A percentile compares a stretch with the other conserved stretches of the same genome.
Evolutionary conservation across 1,284 basidiomycete species (phyloP).

Genomic region (Cryptococcus sp.): DNA sequence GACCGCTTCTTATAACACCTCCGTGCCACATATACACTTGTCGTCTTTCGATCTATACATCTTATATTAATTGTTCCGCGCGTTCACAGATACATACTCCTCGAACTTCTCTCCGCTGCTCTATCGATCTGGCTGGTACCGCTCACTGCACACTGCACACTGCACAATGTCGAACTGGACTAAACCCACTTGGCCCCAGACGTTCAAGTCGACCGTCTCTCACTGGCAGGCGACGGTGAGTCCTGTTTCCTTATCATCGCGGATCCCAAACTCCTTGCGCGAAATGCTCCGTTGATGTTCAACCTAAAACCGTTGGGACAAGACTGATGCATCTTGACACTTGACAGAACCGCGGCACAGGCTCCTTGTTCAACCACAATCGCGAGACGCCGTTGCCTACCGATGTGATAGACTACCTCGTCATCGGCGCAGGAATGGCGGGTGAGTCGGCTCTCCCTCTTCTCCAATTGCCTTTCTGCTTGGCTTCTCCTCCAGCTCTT

Average conservation of each 20-base stretch:
- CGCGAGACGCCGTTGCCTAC: conserved; percentile 19
- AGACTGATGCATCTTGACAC: not conserved
- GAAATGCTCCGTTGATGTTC: not conserved
- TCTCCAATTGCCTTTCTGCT: not conserved
- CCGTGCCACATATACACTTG: not conserved
- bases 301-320: not conserved
- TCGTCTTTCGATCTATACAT: no score
- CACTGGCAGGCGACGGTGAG: conserved; percentile 42
- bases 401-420: conserved; percentile 28
- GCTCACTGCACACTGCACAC: no score
- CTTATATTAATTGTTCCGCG: no score
- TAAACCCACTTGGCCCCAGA: conserved; percentile 22
- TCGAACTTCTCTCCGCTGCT: no score
- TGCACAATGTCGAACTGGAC: not conserved
- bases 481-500: not conserved
- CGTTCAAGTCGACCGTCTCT: conserved; percentile 35
- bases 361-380: conserved; percentile 31
- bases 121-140: no score
- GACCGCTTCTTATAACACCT: not conserved
- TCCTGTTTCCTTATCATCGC: not conserved
- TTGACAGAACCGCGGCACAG: conserved; percentile 26
- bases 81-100: no score
- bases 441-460: conserved; percentile 7
- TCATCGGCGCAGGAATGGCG: conserved; percentile 32
- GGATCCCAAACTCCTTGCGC: no score